Percentiles rank a stretch among this genome's conserved stretches.
Evolutionary conservation across 441 rosid species (phyloP).

Genomic region (Populus hybrid): DNA sequence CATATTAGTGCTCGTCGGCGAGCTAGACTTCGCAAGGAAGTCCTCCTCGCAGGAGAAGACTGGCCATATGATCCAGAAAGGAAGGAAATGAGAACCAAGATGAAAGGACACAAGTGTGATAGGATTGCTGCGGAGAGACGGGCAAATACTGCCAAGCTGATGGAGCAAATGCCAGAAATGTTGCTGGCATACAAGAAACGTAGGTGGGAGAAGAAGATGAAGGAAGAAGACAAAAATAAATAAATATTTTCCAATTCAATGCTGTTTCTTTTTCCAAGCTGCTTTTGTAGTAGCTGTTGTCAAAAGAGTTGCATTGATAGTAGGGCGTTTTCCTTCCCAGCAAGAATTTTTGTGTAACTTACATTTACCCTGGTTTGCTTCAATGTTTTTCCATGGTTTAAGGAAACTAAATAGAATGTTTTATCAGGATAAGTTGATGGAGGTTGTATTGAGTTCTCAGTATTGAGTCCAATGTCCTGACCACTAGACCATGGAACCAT

Average conservation of each 20-base stretch:
- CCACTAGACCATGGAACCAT: background rate
- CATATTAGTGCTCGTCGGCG: conserved; percentile 75
- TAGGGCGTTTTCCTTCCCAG: background rate
- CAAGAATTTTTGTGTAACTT: background rate
- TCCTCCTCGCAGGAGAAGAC: conserved; percentile 61
- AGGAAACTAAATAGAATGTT: background rate
- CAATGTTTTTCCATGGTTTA: background rate
- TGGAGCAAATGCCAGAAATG: conserved; percentile 84
- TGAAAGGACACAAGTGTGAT: conserved; percentile 82
- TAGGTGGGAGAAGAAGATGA: conserved; percentile 70
- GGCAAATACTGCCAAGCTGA: conserved; percentile 54
- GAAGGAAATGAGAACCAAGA: no score
- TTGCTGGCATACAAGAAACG: conserved; percentile 81
- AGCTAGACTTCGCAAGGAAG: conserved; percentile 91
- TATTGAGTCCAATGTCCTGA: no score
- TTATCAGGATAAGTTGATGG: background rate
- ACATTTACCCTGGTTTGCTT: background rate
- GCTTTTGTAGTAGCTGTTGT: background rate
- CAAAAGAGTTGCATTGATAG: background rate
- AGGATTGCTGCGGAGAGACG: conserved; percentile 47
- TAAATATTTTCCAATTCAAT: background rate
- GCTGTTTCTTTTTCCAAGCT: background rate
- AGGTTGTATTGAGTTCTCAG: background rate
- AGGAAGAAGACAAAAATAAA: conserved; percentile 31
- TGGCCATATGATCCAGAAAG: conserved; percentile 92